Conservation (phyloP, 2,329 filamentous ascomycete genomes). For the Ophiosphaerella herpotricha region DNA sequence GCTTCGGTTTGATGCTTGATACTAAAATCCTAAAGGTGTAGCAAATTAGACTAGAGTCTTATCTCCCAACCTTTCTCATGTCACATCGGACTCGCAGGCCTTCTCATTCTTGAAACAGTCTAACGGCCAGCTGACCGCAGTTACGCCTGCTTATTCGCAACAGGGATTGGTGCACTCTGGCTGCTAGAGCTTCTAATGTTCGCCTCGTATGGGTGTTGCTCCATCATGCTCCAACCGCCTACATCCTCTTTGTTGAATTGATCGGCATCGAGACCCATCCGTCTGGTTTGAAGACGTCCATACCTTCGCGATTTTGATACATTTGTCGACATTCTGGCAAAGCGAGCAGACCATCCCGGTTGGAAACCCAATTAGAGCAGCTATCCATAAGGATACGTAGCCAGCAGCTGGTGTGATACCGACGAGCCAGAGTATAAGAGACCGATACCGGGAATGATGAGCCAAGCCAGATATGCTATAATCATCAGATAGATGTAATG, state of each 20-base stretch:
- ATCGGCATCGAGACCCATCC: slow-evolving; percentile 59
- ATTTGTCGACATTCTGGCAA: slow-evolving; percentile 58
- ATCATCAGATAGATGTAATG: slow-evolving; percentile 65
- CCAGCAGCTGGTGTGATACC: slow-evolving; percentile 63
- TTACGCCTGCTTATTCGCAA: slow-evolving; percentile 13
- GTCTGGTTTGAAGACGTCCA: slow-evolving; percentile 65
- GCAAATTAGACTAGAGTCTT: too few species aligned
- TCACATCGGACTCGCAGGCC: too few species aligned
- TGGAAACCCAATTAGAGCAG: slow-evolving; percentile 61
- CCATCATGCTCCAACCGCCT: slow-evolving; percentile 54
- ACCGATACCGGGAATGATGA: slow-evolving; percentile 70
- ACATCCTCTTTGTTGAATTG: slow-evolving; percentile 65
- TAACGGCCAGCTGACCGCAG: background rate
- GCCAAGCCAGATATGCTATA: slow-evolving; percentile 65
- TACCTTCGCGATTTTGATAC: slow-evolving; percentile 60
- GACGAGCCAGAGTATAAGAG: slow-evolving; percentile 68
- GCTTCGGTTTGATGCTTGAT: too few species aligned
- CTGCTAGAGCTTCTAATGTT: slow-evolving; percentile 31
- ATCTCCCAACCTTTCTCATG: too few species aligned
- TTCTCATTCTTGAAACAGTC: background rate
- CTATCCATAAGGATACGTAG: slow-evolving; percentile 59
- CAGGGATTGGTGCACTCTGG: slow-evolving; percentile 11
- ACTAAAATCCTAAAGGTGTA: too few species aligned
- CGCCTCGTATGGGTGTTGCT: slow-evolving; percentile 30
- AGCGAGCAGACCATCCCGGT: slow-evolving; percentile 57